These are phyloP conservation scores for Kodamaea fukazawae DNA, from an alignment of 805 yeast genomes.

Conservation along the genomic window DNA sequence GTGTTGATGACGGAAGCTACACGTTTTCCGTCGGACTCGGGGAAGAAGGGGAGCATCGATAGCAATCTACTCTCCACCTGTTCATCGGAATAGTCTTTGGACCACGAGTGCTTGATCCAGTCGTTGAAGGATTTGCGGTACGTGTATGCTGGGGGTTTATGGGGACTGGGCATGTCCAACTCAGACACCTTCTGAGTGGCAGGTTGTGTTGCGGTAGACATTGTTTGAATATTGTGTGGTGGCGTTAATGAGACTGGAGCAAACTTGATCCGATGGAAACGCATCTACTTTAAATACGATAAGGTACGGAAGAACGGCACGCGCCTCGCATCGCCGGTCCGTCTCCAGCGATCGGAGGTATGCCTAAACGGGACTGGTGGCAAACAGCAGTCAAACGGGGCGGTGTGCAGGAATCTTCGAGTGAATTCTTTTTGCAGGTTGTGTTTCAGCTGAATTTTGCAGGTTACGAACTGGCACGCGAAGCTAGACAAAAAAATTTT, in stretches of 20 bases:
- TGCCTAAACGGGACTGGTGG: not conserved
- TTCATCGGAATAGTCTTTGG: constrained; percentile 20
- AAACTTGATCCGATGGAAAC: too few relatives aligned
- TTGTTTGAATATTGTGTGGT: not conserved
- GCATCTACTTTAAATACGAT: too few relatives aligned
- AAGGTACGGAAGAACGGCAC: too few relatives aligned
- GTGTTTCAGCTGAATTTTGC: constrained; percentile 1
- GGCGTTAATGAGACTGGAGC: not conserved
- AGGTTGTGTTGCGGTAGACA: constrained; percentile 6
- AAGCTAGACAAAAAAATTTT: constrained; percentile 6
- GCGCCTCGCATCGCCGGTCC: too few relatives aligned
- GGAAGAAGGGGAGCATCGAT: constrained; percentile 57
- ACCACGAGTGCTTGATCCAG: constrained; percentile 29
- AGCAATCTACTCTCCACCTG: constrained; percentile 44
- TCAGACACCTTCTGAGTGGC: not conserved
- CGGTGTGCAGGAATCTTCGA: too few relatives aligned
- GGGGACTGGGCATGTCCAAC: not conserved
- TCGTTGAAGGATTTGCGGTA: constrained; percentile 18
- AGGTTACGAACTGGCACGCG: constrained; percentile 6
- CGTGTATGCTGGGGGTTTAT: constrained; percentile 1
- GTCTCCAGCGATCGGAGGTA: too few relatives aligned
- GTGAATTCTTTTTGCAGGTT: constrained; percentile 1
- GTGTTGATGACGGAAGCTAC: constrained; percentile 50
- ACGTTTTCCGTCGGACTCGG: constrained; percentile 49
- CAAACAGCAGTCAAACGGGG: not conserved